These are phyloP conservation scores for Rhipidocladum racemiflorum DNA, from an alignment of 176 grass and related monocot genomes.

Conservation along the genomic window DNA sequence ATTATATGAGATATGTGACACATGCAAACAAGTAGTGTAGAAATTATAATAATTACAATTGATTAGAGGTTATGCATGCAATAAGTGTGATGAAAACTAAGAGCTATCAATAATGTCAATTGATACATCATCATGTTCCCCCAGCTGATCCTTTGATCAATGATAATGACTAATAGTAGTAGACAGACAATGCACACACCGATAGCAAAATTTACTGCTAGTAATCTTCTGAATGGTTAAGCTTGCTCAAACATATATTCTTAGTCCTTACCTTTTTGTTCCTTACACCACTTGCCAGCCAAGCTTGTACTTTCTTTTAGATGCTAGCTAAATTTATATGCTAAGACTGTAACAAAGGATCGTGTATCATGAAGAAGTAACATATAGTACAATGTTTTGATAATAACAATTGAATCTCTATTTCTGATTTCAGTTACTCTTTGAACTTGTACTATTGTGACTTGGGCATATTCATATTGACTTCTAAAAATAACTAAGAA, in stretches of 20 bases:
- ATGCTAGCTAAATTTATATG: conserved; percentile 37
- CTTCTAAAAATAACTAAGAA: no score
- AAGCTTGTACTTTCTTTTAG: conserved; percentile 34
- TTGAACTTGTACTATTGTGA: no score
- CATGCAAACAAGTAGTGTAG: not conserved
- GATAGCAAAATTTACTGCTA: not conserved
- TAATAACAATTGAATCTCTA: no score
- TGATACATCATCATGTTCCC: not conserved
- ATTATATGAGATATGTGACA: not conserved
- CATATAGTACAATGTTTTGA: no score
- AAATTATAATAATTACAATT: not conserved
- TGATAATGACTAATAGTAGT: not conserved
- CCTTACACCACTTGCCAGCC: conserved; percentile 19
- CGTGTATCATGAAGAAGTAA: no score
- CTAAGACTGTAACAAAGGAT: no score
- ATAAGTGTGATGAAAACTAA: no score
- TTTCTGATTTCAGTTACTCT: no score
- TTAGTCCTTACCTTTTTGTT: not conserved
- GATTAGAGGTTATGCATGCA: no score
- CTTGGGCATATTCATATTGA: no score
- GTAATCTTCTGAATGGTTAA: not conserved
- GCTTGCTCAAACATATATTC: not conserved
- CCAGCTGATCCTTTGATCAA: not conserved
- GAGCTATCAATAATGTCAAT: not conserved
- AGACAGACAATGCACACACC: not conserved